A percentile compares a stretch with the other conserved stretches of the same genome.
These are phyloP conservation scores for Debaryomyces udenii DNA, from an alignment of 1,139 yeast genomes.

Conservation along the genomic window DNA sequence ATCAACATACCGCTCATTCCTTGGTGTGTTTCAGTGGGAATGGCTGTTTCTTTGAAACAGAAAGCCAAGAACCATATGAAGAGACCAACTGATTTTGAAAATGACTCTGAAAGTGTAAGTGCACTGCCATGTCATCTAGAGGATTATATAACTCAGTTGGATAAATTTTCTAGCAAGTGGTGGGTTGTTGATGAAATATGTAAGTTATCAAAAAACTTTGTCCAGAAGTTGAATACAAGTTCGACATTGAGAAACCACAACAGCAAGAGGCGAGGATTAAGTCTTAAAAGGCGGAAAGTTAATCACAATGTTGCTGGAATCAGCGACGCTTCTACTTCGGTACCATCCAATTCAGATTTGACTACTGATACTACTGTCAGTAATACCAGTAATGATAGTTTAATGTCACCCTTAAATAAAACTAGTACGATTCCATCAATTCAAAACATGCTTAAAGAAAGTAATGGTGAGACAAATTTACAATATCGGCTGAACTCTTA, in stretches of 20 bases:
- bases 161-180: conserved; percentile 29
- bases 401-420: not conserved
- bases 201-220: conserved; percentile 27
- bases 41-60: conserved; percentile 20
- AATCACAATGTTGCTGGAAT: not conserved
- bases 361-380: not conserved
- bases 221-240: conserved; percentile 18
- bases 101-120: conserved; percentile 10
- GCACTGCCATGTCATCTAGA: conserved; percentile 17
- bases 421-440: conserved; percentile 10
- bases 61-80: conserved; percentile 15
- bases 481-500: not conserved
- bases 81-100: conserved; percentile 7
- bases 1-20: conserved; percentile 33
- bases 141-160: conserved; percentile 24
- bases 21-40: conserved; percentile 28
- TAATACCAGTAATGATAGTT: not conserved
- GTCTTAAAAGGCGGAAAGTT: not conserved
- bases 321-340: not conserved
- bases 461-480: not conserved
- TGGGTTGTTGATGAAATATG: conserved; percentile 35
- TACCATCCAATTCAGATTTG: not conserved
- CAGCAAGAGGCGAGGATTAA: not conserved
- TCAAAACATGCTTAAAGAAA: conserved; percentile 9
- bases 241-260: not conserved